Evolutionary conservation across 2,329 filamentous ascomycete species (phyloP), one percentile per base, ranked within the genome.

Genomic region (Fusarium tanahbumbuense): DNA sequence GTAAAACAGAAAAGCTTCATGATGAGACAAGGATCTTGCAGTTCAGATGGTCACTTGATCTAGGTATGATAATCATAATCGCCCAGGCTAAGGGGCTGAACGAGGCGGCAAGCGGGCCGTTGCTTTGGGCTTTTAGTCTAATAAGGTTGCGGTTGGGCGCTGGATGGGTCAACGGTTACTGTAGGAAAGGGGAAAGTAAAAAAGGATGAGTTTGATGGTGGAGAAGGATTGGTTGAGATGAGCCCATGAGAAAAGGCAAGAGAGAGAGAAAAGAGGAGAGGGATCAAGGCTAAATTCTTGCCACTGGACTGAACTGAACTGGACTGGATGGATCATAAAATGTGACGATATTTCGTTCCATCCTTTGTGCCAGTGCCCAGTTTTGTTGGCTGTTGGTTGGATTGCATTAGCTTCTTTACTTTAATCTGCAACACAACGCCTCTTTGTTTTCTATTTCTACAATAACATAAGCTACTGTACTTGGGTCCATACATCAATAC

Each of bases 271-370:
- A 55, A 48, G 64, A 54, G 52, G 57, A 56, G 55, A 61, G 62
- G 63, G 57, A 73, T 64, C 66, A 71, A 72, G 61, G 65, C 71
- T 70, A 69, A 57, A n/a, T 56, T 57, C 20, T 72, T 68, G 65
- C 69, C 64, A 37, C 34, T 37, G 34, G 32, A 63, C 60, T 63
- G 32, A 11, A 50, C 27, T 28, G 27, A 10, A 28, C 60, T 63
- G 32, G 22, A 52, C 27, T 28, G 27, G 27, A 28, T 40, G 48
- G 32, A 52, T 52, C 49, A 52, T 52, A 27, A 52, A 64, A 64
- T 64, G 58, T 64, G 58, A 64, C 42, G 58, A 63, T 64, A 49
- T 63, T 56, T 58, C 32, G 47, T 32, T 56, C 30, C 41, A 49
- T 49, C 30, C 41, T 54, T 49, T 46, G 20, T 56, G 67, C 67